These are phyloP conservation scores for Stachybotrys chlorohalonatus DNA, from an alignment of 2,329 filamentous ascomycete species.

Conservation along the genomic window DNA sequence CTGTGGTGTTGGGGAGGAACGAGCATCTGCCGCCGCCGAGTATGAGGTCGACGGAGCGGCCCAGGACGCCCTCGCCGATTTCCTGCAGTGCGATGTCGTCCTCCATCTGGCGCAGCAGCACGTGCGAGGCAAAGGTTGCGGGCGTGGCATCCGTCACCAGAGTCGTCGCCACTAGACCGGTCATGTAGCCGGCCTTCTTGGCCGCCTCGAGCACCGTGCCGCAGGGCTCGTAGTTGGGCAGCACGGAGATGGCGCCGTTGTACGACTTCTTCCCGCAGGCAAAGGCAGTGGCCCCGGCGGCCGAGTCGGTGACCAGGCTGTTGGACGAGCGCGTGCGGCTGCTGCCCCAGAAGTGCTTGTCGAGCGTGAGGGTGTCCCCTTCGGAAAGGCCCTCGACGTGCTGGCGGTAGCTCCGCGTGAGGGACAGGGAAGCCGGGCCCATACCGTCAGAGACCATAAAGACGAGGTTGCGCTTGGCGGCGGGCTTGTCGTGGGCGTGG, in stretches of 20 bases:
- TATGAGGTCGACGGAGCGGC: constrained; percentile 83
- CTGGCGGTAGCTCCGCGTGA: constrained; percentile 84
- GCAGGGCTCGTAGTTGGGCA: constrained; percentile 78
- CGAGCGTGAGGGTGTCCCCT: constrained; percentile 68
- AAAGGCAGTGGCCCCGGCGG: constrained; percentile 95
- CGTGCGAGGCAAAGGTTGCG: constrained; percentile 88
- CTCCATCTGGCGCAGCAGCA: constrained; percentile 68
- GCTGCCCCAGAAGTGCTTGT: constrained; percentile 83
- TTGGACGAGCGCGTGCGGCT: constrained; percentile 78
- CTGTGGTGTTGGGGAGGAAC: constrained; percentile 75
- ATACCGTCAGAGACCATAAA: constrained; percentile 99
- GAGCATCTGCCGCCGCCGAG: constrained; percentile 89
- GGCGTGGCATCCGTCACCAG: constrained; percentile 93
- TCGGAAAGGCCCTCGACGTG: constrained; percentile 62
- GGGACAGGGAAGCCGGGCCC: constrained; percentile 81
- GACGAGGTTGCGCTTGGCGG: constrained; percentile 80
- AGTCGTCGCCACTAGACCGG: constrained; percentile 90
- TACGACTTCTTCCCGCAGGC: constrained; percentile 90
- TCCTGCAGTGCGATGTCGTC: constrained; percentile 91
- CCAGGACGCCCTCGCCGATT: constrained; percentile 78
- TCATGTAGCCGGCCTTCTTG: constrained; percentile 83
- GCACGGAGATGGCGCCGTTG: constrained; percentile 87
- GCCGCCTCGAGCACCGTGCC: constrained; percentile 91
- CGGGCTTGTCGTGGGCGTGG: constrained; percentile 23
- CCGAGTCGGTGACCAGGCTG: constrained; percentile 87